Conservation (phyloP, 176 grass and related monocot species). For the Oryza officinalis region DNA sequence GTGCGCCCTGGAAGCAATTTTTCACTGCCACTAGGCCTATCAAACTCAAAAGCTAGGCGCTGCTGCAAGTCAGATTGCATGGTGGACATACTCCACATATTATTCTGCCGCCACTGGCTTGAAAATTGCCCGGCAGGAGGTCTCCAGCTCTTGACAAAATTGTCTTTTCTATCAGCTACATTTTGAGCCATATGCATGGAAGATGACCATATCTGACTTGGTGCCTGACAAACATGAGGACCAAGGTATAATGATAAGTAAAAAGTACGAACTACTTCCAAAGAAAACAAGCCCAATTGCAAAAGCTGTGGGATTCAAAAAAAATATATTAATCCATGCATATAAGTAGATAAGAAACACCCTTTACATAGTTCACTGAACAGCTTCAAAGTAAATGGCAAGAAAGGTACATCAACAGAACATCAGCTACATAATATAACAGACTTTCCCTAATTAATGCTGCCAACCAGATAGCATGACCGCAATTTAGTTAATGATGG, state of each 20-base stretch:
- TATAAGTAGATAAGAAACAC: not conserved
- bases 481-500: not conserved
- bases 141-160: slow-evolving; percentile 70
- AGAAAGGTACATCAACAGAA: slow-evolving; percentile 2
- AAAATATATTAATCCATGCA: slow-evolving; percentile 14
- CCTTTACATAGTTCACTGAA: slow-evolving; percentile 1
- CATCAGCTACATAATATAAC: slow-evolving; percentile 27
- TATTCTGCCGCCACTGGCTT: slow-evolving; percentile 87
- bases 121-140: slow-evolving; percentile 68
- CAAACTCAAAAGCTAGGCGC: slow-evolving; percentile 93
- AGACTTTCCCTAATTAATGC: slow-evolving; percentile 29
- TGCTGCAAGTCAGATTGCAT: slow-evolving; percentile 87
- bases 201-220: slow-evolving; percentile 57
- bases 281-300: slow-evolving; percentile 5
- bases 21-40: slow-evolving; percentile 80
- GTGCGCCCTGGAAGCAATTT: slow-evolving; percentile 76
- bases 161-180: slow-evolving; percentile 64
- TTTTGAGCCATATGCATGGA: slow-evolving; percentile 54
- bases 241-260: not conserved
- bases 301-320: slow-evolving; percentile 21
- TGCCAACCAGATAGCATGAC: slow-evolving; percentile 24
- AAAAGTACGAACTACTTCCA: slow-evolving; percentile 33
- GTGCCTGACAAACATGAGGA: slow-evolving; percentile 48
- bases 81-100: slow-evolving; percentile 70
- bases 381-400: slow-evolving; percentile 29